Percentiles rank a stretch among this genome's conserved stretches.
Evolutionary conservation across 2,329 filamentous ascomycete genomes (phyloP).

Genomic region (Escovopsis sp.): DNA sequence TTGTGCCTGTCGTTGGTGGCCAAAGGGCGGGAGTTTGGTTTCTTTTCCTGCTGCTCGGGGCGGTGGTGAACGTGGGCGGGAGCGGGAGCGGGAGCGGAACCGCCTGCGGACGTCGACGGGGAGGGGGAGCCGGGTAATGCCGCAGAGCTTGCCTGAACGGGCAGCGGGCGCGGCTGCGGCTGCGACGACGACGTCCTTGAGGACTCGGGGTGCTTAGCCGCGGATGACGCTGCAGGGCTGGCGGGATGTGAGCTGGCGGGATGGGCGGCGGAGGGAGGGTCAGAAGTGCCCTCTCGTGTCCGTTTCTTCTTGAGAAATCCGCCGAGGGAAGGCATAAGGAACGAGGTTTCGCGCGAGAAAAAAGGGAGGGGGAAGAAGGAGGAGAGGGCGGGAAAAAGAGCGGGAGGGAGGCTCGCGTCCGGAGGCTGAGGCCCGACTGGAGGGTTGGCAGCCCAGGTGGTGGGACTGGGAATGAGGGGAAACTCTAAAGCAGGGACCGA

Average conservation of each 20-base stretch:
- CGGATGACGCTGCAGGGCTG: conserved; percentile 39
- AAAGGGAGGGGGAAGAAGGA: conserved; percentile 3
- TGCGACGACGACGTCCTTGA: conserved; percentile 12
- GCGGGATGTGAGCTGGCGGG: conserved; percentile 33
- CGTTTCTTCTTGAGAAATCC: conserved; percentile 97
- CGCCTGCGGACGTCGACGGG: conserved; percentile 7
- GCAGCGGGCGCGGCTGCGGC: conserved; percentile 13
- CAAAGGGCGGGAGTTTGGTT: conserved; percentile 1
- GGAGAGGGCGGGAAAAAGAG: conserved; percentile 1
- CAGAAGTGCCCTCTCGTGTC: conserved; percentile 76
- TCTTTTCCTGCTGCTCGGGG: too few relatives aligned
- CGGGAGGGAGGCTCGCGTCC: neutral
- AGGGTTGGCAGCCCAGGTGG: too few relatives aligned
- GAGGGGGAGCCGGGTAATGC: conserved; percentile 6
- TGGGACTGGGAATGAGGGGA: conserved; percentile 1
- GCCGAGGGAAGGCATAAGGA: conserved; percentile 78
- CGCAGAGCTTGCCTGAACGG: conserved; percentile 6
- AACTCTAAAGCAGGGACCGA: neutral
- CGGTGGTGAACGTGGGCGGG: conserved; percentile 9
- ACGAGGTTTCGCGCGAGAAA: conserved; percentile 1
- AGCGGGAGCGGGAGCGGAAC: conserved; percentile 7
- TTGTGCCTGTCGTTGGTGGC: too few relatives aligned
- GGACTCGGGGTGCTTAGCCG: conserved; percentile 32
- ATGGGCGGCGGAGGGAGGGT: conserved; percentile 37
- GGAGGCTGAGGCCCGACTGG: too few relatives aligned